Evolutionary conservation across 1,284 basidiomycete genomes (phyloP).

Genomic region (Athelia sp.): DNA sequence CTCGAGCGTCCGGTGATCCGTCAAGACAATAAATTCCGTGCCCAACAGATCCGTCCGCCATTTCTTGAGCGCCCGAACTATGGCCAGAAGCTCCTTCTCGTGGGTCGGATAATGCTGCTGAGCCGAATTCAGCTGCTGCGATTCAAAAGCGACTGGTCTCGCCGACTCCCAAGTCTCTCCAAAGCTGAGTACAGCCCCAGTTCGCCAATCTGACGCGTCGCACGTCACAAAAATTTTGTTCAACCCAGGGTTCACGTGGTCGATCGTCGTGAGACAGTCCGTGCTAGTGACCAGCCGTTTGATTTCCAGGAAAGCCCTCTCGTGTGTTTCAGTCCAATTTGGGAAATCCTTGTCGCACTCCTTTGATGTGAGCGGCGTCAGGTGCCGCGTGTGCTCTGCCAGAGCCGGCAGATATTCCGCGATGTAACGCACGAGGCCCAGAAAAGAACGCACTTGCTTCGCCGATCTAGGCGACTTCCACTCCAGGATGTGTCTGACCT

Average conservation of each 20-base stretch:
- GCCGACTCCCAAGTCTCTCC: slow-evolving; percentile 12
- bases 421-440: not conserved
- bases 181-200: slow-evolving; percentile 17
- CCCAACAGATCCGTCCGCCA: slow-evolving; percentile 15
- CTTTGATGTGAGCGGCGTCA: not conserved
- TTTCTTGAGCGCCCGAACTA: slow-evolving; percentile 13
- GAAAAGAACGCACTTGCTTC: not conserved
- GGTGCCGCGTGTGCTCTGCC: not conserved
- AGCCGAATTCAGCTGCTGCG: slow-evolving; percentile 10
- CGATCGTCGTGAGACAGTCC: too few species aligned
- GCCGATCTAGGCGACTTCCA: not conserved
- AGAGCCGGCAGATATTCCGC: not conserved
- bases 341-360: too few species aligned
- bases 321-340: too few species aligned
- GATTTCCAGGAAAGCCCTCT: too few species aligned
- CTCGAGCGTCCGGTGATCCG: slow-evolving; percentile 4
- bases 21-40: slow-evolving; percentile 14
- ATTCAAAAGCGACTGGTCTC: slow-evolving; percentile 12
- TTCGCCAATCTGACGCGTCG: slow-evolving; percentile 19
- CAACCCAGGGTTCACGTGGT: slow-evolving; percentile 6
- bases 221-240: slow-evolving; percentile 22
- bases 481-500: not conserved
- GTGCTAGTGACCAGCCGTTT: too few species aligned
- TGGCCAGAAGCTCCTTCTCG: not conserved
- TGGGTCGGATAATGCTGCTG: slow-evolving; percentile 6